phyloP scores from a whole-genome alignment of 179 eudicot species.

The Monotropa hypopitys region DNA sequence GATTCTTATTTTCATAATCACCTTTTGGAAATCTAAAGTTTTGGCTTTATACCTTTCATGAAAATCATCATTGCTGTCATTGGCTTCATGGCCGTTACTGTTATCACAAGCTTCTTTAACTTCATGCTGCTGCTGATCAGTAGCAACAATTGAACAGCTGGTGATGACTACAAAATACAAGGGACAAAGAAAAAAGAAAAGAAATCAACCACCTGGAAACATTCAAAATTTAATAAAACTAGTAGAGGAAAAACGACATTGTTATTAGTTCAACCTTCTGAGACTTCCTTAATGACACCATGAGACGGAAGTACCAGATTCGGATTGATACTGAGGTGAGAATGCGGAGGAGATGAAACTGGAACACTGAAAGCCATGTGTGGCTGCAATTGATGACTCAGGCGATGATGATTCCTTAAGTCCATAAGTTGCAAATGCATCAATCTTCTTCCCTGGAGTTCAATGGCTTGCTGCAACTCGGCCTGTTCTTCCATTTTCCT shows the following conservation, averaged over 20 bases:
- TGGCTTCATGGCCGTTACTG: constrained; percentile 16
- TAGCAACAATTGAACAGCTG: constrained; percentile 15
- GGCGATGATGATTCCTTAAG: constrained; percentile 37
- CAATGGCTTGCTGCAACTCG: constrained; percentile 64
- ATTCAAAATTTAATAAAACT: neutral
- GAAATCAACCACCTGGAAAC: neutral
- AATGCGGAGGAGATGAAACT: constrained; percentile 21
- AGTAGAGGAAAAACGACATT: neutral
- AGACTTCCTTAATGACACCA: constrained; percentile 21
- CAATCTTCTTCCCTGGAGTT: constrained; percentile 56
- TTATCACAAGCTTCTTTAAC: constrained; percentile 19
- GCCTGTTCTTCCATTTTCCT: constrained; percentile 66
- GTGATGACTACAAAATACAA: neutral
- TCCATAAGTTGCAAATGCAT: constrained; percentile 71
- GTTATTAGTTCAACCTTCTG: constrained; percentile 35
- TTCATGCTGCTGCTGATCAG: constrained; percentile 21
- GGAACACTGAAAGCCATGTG: constrained; percentile 19
- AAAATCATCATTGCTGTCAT: constrained; percentile 24
- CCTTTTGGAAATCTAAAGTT: neutral
- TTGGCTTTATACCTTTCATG: constrained; percentile 35
- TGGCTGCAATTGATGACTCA: constrained; percentile 29
- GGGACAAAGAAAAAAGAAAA: neutral
- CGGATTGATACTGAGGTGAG: constrained; percentile 16
- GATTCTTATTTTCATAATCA: neutral
- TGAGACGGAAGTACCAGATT: constrained; percentile 16